Percentiles rank a stretch among this genome's conserved stretches.
These are phyloP conservation scores for Trebouxia gelatinosa DNA, from an alignment of 163 green algal species.

Conservation along the genomic window DNA sequence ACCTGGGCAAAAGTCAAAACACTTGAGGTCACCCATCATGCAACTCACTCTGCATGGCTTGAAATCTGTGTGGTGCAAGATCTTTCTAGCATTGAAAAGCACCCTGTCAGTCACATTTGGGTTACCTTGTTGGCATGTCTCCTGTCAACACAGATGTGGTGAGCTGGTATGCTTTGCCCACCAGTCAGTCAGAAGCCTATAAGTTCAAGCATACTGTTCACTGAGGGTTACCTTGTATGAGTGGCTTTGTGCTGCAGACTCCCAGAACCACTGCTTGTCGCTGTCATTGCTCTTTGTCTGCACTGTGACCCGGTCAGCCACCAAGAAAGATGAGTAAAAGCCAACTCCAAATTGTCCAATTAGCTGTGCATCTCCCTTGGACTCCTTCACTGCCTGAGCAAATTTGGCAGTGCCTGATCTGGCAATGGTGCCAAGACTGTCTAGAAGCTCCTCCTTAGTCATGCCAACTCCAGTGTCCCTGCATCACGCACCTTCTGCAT, in stretches of 20 bases:
- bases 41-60: no score
- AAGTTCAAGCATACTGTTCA: no score
- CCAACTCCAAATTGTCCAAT: constrained; percentile 94
- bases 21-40: no score
- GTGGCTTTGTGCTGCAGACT: constrained; percentile 78
- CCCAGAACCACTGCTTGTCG: constrained; percentile 85
- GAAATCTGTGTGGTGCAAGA: no score
- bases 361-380: constrained; percentile 86
- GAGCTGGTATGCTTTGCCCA: no score
- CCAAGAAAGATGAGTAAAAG: constrained; percentile 98
- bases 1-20: no score
- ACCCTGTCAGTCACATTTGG: no score
- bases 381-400: constrained; percentile 90
- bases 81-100: no score
- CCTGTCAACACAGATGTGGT: no score
- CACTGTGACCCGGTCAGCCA: constrained; percentile 83
- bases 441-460: constrained; percentile 89
- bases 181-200: no score
- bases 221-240: constrained; percentile 67
- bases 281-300: constrained; percentile 76
- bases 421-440: constrained; percentile 96
- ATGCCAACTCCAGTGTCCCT: constrained; percentile 90
- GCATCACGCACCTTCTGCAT: constrained; percentile 5
- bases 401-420: constrained; percentile 96
- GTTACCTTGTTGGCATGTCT: no score